Percentiles rank a stretch among this genome's conserved stretches.
Evolutionary conservation across 768 basidiomycete species (phyloP).

Genomic region (Boletales sp.): DNA sequence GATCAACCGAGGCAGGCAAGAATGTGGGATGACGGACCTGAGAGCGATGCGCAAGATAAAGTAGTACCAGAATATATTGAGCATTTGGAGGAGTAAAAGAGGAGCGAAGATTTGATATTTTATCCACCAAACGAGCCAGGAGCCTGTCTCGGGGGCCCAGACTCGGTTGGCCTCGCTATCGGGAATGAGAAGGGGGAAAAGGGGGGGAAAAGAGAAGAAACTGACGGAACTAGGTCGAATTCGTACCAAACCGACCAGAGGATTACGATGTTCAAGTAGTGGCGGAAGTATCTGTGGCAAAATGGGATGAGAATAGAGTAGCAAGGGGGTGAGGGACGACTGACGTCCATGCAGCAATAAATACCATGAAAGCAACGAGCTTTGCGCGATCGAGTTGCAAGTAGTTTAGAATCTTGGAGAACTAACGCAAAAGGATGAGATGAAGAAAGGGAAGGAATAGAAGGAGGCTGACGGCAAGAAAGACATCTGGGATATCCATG

Average conservation of each 20-base stretch:
- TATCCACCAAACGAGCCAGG: conserved; percentile 77
- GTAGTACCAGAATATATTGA: conserved; percentile 94
- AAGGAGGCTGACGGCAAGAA: conserved; percentile 64
- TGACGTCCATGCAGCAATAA: conserved; percentile 79
- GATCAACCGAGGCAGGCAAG: conserved; percentile 1
- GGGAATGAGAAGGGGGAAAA: conserved; percentile 2
- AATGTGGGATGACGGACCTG: conserved; percentile 46
- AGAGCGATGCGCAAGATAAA: conserved; percentile 75
- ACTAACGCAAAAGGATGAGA: conserved; percentile 36
- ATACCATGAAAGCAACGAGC: conserved; percentile 55
- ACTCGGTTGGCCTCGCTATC: conserved; percentile 49
- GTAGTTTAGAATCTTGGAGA: conserved; percentile 88
- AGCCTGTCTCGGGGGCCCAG: conserved; percentile 61
- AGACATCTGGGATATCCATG: conserved; percentile 94
- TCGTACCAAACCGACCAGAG: conserved; percentile 86
- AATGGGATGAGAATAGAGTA: not conserved
- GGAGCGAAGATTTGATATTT: conserved; percentile 76
- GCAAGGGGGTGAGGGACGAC: conserved; percentile 26
- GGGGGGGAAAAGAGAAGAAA: conserved; percentile 10
- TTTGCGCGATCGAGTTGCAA: conserved; percentile 66
- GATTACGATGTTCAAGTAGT: conserved; percentile 83
- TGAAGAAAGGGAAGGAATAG: not conserved
- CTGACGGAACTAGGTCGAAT: conserved; percentile 72
- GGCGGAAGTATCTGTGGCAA: conserved; percentile 78
- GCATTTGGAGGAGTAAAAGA: conserved; percentile 66